Percentiles rank a stretch among this genome's conserved stretches.
These are phyloP conservation scores for Conringia planisiliqua DNA, from an alignment of 345 rosid species.

Conservation along the genomic window DNA sequence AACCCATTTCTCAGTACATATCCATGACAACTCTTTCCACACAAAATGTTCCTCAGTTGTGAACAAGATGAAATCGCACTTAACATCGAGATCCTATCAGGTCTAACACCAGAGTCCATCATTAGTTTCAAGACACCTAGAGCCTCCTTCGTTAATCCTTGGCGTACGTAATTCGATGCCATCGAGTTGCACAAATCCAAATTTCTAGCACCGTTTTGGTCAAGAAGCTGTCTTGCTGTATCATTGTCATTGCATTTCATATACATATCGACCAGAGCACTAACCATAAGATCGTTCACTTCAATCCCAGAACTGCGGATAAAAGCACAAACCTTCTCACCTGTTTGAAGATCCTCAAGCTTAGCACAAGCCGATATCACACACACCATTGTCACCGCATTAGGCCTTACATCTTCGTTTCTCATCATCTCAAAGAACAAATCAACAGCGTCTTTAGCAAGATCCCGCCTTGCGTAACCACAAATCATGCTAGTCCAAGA, in stretches of 20 bases:
- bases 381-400: constrained; percentile 57
- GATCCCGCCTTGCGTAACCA: constrained; percentile 46
- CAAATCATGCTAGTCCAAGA: constrained; percentile 77
- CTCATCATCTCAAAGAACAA: constrained; percentile 56
- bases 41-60: constrained; percentile 32
- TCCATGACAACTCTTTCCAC: constrained; percentile 54
- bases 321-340: constrained; percentile 47
- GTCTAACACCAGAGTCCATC: constrained; percentile 42
- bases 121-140: constrained; percentile 43
- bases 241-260: constrained; percentile 61
- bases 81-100: constrained; percentile 55
- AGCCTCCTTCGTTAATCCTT: constrained; percentile 51
- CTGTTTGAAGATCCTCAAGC: constrained; percentile 49
- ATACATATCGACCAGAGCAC: constrained; percentile 70
- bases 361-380: constrained; percentile 61
- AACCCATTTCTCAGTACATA: constrained; percentile 56
- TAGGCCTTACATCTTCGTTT: constrained; percentile 39
- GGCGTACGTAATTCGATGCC: constrained; percentile 54
- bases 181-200: constrained; percentile 55
- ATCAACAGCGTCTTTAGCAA: constrained; percentile 48
- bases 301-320: constrained; percentile 34
- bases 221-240: constrained; percentile 47
- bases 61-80: constrained; percentile 57
- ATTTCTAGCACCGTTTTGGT: constrained; percentile 37
- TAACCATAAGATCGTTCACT: constrained; percentile 44